Evolutionary conservation across 495 filamentous ascomycete genomes (phyloP), one percentile per base, ranked within the genome.

Genomic region (Cairneyella variabilis): DNA sequence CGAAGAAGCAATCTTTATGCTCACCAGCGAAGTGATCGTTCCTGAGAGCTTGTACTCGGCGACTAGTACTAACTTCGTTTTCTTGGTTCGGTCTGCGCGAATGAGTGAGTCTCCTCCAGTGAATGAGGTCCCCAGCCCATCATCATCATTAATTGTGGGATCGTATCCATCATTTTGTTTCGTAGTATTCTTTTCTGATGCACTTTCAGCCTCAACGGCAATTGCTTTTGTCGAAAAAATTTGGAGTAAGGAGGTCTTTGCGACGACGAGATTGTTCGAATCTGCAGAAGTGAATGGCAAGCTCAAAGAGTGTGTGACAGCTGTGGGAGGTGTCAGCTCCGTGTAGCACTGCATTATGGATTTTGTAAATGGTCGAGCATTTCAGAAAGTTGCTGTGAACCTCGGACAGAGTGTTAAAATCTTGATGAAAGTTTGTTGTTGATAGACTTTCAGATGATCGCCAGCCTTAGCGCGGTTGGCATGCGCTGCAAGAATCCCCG

Each of bases 311-410:
- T 96, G 88, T 51, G 90, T 90, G 64, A 99, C 89, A 60, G 90
- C 90, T 62, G 90, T 95, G 18, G 93, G 90, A 71, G 93, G 85
- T 59, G 89, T 82, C 63, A 99, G 72, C 76, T 97, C 91, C 57
- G 89, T 90, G 74, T 97, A 97, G 73, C 76, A 78, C 63, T 82
- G 78, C 78, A 82, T 82, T 57, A 62, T 65, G 53, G 36, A 43
- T 26, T 28, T 7, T 14, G 23, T 28, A 34, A 46, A 25, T 17
- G 16, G 25, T 21, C 22, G 34, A 7, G 38, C 39, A 45, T 53
- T 22, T 40, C 36, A 18, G n/a, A 27, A 10, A 23, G 26, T 20
- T 34, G 21, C n/a, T 27, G 26, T 32, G 26, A 32, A 20, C 16
- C 16, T 6, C 20, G 22, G 17, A 11, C 3, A 28, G 8, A 5